Base-by-base conservation (phyloP, 805 yeast species). In the Clavispora asparagi region DNA sequence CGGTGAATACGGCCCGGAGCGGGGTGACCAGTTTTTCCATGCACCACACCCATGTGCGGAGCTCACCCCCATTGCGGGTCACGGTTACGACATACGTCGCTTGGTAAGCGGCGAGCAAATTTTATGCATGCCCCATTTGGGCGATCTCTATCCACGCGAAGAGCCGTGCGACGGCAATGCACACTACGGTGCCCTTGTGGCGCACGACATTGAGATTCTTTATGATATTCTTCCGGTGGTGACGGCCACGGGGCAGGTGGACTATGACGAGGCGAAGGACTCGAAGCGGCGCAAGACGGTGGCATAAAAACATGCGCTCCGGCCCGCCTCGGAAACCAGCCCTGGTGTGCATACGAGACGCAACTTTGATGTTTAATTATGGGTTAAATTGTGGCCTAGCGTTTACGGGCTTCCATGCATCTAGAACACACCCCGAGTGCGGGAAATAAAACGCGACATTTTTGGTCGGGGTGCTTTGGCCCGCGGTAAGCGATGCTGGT, bases 1-100 rank as follows among this genome's bases (percentile, higher is more conserved):
- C 0, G 59, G 60, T 0, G 62, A 77, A 35, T 85, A 79, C 58
- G 87, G 85, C 13, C 47, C 49, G 2, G 73, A 58, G 19, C 48
- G 73, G 30, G 25, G 39, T 6, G 39, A 43, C 3, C 29, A 29
- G 14, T 54, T 54, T 25, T 54, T 40, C 41, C 6, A 28, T 19
- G 36, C 36, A 16, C 45, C 47, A 10, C 43, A 43, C 30, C 39
- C 43, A 5, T 26, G 26, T 1, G 40, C 37, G 11, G 57, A 54
- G 35, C 29, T 54, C 26, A 52, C 56, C 10, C 57, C 57, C 2
- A 27, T 26, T 50, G 47, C 16, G 23, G 25, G 37, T 6, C 3
- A 7, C 12, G 16, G 17, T 33, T 32, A 32, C 35, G 35, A 32
- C 7, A 9, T 32, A 2, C 19, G 35, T 32, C 35, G 17, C 10